These are phyloP conservation scores for Schizosaccharomyces versatilis DNA, from an alignment of 1,139 yeast genomes.

Conservation along the genomic window DNA sequence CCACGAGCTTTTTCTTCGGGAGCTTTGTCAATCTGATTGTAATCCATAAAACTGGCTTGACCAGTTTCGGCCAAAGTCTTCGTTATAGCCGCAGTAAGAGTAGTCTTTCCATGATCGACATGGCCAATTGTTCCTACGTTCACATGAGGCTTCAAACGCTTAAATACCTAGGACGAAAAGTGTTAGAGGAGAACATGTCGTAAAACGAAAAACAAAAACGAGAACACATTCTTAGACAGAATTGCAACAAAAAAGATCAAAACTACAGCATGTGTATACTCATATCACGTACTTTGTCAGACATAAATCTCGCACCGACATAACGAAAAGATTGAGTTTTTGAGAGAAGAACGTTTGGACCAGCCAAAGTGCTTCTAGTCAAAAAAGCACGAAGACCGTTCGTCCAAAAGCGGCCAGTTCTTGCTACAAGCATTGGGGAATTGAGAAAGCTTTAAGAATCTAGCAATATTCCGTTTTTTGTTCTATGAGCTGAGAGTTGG, in stretches of 20 bases:
- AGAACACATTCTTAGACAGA: background rate
- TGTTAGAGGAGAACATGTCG: background rate
- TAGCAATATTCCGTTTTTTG: no score
- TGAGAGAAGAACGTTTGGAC: slow-evolving; percentile 58
- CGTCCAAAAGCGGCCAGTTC: slow-evolving; percentile 58
- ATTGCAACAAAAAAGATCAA: no score
- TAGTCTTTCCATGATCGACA: slow-evolving; percentile 97
- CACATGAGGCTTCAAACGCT: slow-evolving; percentile 86
- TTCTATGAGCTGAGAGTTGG: no score
- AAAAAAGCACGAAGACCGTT: slow-evolving; percentile 77
- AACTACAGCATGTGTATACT: no score
- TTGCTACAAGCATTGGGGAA: slow-evolving; percentile 44
- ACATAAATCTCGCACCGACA: no score
- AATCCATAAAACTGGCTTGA: slow-evolving; percentile 84
- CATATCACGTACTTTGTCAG: no score
- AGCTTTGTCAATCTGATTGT: slow-evolving; percentile 84
- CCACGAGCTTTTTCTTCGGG: slow-evolving; percentile 99
- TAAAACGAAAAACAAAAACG: background rate
- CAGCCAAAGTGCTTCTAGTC: slow-evolving; percentile 86
- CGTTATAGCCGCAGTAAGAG: slow-evolving; percentile 95
- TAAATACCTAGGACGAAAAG: slow-evolving; percentile 23
- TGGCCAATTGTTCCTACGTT: slow-evolving; percentile 92
- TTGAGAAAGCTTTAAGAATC: no score
- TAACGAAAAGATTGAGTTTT: no score
- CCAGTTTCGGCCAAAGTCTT: slow-evolving; percentile 74